Evolutionary conservation across 805 yeast genomes (phyloP), one percentile per base, ranked within the genome.

Genomic region (Isabelozyma rhagii): DNA sequence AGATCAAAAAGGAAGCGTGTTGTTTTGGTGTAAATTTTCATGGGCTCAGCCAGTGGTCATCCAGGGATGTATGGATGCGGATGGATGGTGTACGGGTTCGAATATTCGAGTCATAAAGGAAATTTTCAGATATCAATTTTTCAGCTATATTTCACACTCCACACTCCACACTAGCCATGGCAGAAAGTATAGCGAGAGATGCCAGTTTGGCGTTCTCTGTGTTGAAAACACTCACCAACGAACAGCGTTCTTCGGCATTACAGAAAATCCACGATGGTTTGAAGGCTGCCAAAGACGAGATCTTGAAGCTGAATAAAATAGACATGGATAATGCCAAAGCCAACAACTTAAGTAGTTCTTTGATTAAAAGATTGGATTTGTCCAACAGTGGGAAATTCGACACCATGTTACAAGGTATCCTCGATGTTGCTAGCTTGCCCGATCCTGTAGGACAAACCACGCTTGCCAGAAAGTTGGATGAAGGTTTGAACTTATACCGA

Each of bases 371-470:
- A 58, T 75, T 94, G 13, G 98, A 96, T 64, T 74, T 94, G 39
- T 79, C 88, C 44, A 82, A 79, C 54, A 83, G 85, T 47, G 97
- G 87, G 51, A 94, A 96, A 67, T 94, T 82, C 62, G 98, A 92
- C 54, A 75, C 88, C 27, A 94, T 94, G 99, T 80, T 93, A 47
- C 94, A 91, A 64, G 99, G 99, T 25, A 84, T 94, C 13, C 73
- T 87, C 44, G 99, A 94, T 58, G 99, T 94, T 15, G 94, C 97
- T 1, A 79, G 79, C 3, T 77, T 94, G 47, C 88, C 85, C 29
- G 98, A 94, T 65, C 99, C 99, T 14, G 85, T 93, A 39, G 97
- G 97, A n/a, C 87, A 86, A 64, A 70, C 87, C 53, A 87, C 94
- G 2, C 74, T 94, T 58, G 91, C 96, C 38, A 83, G 85, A 41